phyloP scores from a whole-genome alignment of 768 basidiomycete species.

The Trametes punicea region DNA sequence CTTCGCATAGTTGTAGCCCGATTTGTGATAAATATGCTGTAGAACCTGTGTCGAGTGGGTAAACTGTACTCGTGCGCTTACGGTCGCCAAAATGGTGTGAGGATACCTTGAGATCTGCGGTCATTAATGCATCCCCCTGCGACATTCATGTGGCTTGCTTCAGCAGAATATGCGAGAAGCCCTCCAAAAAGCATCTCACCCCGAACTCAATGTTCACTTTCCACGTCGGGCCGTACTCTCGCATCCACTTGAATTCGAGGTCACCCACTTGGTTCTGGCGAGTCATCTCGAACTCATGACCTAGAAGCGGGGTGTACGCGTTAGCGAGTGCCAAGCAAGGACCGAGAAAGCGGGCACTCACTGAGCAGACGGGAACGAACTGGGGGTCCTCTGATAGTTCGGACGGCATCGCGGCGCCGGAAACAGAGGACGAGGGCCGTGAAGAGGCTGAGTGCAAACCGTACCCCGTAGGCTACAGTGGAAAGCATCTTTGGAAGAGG shows the following conservation, averaged over 20 bases:
- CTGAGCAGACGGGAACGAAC: not conserved
- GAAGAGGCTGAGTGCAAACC: not conserved
- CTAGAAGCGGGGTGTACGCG: not conserved
- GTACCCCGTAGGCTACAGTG: not conserved
- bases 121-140: conserved; percentile 8
- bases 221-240: conserved; percentile 21
- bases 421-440: not conserved
- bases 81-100: not conserved
- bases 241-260: conserved; percentile 19
- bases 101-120: conserved; percentile 12
- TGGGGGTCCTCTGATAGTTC: not conserved
- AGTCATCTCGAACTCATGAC: conserved; percentile 2
- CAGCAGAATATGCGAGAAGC: not conserved
- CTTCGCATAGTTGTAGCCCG: conserved; percentile 26
- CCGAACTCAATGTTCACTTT: conserved; percentile 15
- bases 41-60: conserved; percentile 10
- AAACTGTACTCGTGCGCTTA: not conserved
- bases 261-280: conserved; percentile 19
- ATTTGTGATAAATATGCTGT: conserved; percentile 27
- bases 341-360: not conserved
- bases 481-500: not conserved
- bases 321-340: not conserved
- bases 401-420: not conserved
- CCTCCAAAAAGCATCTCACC: conserved; percentile 6
- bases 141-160: not conserved